Evolutionary conservation across 2,329 filamentous ascomycete genomes (phyloP).

Genomic region (Penicillium sp.): DNA sequence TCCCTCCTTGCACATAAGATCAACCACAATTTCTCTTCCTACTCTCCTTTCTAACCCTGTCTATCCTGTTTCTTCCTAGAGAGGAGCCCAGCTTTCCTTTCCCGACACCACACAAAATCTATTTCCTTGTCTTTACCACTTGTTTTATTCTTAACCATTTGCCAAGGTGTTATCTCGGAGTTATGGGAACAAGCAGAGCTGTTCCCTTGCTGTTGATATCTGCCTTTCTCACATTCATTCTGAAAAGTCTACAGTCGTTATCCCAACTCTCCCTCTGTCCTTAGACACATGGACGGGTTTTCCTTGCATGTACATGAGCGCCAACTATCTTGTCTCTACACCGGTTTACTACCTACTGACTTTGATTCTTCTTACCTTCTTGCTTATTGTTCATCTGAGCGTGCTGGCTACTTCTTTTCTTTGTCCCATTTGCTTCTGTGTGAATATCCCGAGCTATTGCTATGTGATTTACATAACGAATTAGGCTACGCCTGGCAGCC

Average conservation of each 20-base stretch:
- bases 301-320: constrained; percentile 23
- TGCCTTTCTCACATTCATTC: not conserved
- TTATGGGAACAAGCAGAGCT: not conserved
- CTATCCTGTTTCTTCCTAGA: not conserved
- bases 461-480: not conserved
- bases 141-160: not conserved
- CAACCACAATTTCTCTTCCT: not conserved
- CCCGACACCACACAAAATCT: not conserved
- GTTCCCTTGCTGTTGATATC: not conserved
- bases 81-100: not conserved
- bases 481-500: not conserved
- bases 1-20: not conserved
- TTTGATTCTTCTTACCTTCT: constrained; percentile 9
- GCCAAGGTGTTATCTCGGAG: not conserved
- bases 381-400: constrained; percentile 8
- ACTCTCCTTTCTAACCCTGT: not conserved
- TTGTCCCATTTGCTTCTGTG: not conserved
- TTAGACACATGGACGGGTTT: constrained; percentile 5
- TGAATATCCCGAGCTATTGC: constrained; percentile 1
- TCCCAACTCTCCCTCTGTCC: not conserved
- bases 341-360: not conserved
- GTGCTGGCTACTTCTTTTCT: not conserved
- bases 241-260: not conserved
- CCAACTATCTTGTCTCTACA: constrained; percentile 19
- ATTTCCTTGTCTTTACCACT: not conserved